Conservation (phyloP, 2,329 filamentous ascomycete genomes). For the Graphium sp. region DNA sequence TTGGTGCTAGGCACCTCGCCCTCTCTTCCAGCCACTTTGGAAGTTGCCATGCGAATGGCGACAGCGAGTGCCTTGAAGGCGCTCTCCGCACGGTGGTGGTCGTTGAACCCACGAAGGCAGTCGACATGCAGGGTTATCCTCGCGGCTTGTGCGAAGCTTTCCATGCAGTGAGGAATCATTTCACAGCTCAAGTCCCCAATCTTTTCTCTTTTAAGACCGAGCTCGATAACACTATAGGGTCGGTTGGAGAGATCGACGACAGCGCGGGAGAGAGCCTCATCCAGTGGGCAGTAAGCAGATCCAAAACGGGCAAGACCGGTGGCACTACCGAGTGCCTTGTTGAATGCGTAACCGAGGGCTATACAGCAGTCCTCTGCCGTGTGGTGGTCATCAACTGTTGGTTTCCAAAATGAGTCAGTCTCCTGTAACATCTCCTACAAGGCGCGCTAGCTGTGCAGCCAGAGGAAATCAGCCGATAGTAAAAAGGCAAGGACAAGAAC, state of each 20-base stretch:
- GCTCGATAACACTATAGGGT: slow-evolving; percentile 56
- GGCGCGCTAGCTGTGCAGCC: neutral
- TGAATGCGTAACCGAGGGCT: slow-evolving; percentile 75
- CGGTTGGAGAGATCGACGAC: slow-evolving; percentile 92
- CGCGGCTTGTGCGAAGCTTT: slow-evolving; percentile 84
- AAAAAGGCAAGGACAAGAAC: no score
- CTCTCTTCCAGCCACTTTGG: slow-evolving; percentile 60
- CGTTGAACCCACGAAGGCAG: slow-evolving; percentile 77
- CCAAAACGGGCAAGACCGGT: slow-evolving; percentile 81
- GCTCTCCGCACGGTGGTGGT: slow-evolving; percentile 91
- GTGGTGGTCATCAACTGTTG: slow-evolving; percentile 88
- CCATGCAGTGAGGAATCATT: slow-evolving; percentile 92
- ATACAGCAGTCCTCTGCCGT: slow-evolving; percentile 93
- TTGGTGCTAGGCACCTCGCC: slow-evolving; percentile 94
- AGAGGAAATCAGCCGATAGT: neutral
- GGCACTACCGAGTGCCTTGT: slow-evolving; percentile 58
- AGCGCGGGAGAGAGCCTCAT: slow-evolving; percentile 85
- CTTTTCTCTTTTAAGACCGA: slow-evolving; percentile 79
- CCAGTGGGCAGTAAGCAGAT: slow-evolving; percentile 79
- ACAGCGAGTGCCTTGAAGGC: slow-evolving; percentile 94
- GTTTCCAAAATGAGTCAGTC: slow-evolving; percentile 3
- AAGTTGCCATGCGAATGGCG: slow-evolving; percentile 63
- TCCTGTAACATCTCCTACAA: neutral
- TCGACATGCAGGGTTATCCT: slow-evolving; percentile 92
- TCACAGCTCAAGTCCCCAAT: slow-evolving; percentile 86